Evolutionary conservation across 2,329 filamentous ascomycete genomes (phyloP).

Genomic region (Calonectria hongkongensis): DNA sequence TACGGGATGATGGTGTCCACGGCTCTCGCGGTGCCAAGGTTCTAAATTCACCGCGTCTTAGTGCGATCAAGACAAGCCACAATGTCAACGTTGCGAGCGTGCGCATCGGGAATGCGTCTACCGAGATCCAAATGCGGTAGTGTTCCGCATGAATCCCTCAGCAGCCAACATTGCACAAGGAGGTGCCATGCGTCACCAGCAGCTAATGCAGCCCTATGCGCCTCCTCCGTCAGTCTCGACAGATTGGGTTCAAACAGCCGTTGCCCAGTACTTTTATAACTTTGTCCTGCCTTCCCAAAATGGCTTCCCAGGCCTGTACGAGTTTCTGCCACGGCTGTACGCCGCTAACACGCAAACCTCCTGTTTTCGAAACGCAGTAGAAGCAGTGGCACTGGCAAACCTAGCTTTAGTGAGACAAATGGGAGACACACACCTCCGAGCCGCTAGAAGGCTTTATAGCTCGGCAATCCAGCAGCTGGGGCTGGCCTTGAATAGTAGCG

Average conservation of each 20-base stretch:
- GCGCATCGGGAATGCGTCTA: constrained; percentile 27
- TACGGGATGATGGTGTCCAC: not conserved
- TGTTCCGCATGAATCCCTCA: constrained; percentile 25
- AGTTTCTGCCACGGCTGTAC: constrained; percentile 22
- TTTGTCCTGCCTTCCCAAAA: constrained; percentile 26
- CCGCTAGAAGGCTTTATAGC: not conserved
- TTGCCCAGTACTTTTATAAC: constrained; percentile 31
- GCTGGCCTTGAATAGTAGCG: not conserved
- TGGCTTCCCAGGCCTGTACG: constrained; percentile 22
- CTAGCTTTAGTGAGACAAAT: constrained; percentile 14
- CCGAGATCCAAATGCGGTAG: constrained; percentile 19
- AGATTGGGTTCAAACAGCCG: constrained; percentile 27
- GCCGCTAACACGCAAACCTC: not conserved
- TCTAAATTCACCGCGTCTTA: not conserved
- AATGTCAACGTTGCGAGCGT: constrained; percentile 28
- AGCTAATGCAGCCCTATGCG: not conserved
- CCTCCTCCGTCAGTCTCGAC: constrained; percentile 19
- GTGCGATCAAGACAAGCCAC: constrained; percentile 31
- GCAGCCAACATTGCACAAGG: not conserved
- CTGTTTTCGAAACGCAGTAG: constrained; percentile 12
- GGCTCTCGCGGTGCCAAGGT: not conserved
- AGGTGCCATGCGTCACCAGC: not conserved
- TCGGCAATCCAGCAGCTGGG: not conserved
- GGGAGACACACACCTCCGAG: not conserved
- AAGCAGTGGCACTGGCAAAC: constrained; percentile 7